A percentile compares a stretch with the other conserved stretches of the same genome.
phyloP scores from a whole-genome alignment of 352 stramenopile genomes.

The Pythium apleroticum region DNA sequence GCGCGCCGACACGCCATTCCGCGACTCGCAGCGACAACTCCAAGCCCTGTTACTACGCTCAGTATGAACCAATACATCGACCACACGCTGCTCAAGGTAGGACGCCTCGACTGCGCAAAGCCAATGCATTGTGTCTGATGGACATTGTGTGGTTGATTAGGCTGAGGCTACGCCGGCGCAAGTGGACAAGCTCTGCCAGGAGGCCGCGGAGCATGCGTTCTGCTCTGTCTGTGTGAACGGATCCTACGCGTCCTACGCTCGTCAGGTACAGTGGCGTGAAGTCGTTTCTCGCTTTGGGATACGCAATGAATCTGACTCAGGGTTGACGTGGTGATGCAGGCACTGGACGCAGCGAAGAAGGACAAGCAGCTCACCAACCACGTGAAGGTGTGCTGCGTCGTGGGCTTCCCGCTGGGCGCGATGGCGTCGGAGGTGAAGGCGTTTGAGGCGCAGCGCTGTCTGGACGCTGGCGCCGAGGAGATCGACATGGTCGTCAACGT shows the following conservation, averaged over 20 bases:
- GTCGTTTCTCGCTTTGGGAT: not conserved
- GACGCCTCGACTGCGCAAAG: not conserved
- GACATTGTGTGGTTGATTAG: slow-evolving; percentile 22
- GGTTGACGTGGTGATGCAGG: slow-evolving; percentile 26
- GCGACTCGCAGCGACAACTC: not conserved
- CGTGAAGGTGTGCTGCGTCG: slow-evolving; percentile 82
- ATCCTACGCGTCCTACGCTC: slow-evolving; percentile 60
- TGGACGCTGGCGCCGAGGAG: slow-evolving; percentile 75
- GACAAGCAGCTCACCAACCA: slow-evolving; percentile 30
- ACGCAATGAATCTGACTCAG: not conserved
- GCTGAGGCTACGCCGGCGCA: slow-evolving; percentile 63
- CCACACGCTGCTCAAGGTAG: slow-evolving; percentile 82
- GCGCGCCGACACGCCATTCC: not conserved
- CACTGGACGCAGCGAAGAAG: slow-evolving; percentile 44
- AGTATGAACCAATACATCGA: slow-evolving; percentile 65
- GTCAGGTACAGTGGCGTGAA: slow-evolving; percentile 42
- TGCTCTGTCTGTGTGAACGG: slow-evolving; percentile 83
- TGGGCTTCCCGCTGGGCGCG: slow-evolving; percentile 80
- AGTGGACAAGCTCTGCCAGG: slow-evolving; percentile 64
- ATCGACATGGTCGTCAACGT: slow-evolving; percentile 90
- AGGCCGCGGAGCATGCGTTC: slow-evolving; percentile 71
- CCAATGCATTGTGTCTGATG: not conserved
- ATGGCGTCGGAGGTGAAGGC: slow-evolving; percentile 59
- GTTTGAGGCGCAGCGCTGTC: slow-evolving; percentile 65
- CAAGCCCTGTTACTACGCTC: not conserved